phyloP scores from a whole-genome alignment of 2,329 filamentous ascomycete genomes.

The Colletotrichum sidae region DNA sequence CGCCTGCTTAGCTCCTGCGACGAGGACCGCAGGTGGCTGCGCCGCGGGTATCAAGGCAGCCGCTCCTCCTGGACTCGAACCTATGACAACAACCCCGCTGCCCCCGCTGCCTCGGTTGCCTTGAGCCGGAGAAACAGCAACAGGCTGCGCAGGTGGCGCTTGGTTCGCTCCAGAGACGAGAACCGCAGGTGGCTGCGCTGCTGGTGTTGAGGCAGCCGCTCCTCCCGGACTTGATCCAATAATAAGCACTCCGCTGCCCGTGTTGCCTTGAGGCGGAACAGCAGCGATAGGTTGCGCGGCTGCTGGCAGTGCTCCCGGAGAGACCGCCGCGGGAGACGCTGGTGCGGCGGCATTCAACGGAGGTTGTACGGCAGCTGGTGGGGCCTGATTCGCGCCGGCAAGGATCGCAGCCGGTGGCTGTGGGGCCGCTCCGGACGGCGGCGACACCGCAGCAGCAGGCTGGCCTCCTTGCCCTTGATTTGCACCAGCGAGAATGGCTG shows the following conservation, averaged over 20 bases:
- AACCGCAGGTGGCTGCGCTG: conserved; percentile 4
- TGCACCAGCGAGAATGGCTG: conserved; percentile 9
- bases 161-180: conserved; percentile 9
- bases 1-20: conserved; percentile 12
- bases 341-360: not conserved
- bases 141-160: not conserved
- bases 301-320: conserved; percentile 2
- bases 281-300: not conserved
- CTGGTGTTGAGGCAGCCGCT: not conserved
- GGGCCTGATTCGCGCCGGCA: conserved; percentile 13
- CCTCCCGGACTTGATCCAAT: conserved; percentile 26
- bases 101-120: conserved; percentile 15
- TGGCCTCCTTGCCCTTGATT: not conserved
- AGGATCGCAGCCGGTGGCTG: conserved; percentile 6
- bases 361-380: conserved; percentile 6
- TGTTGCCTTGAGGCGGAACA: conserved; percentile 5
- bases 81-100: conserved; percentile 9
- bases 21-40: conserved; percentile 6
- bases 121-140: not conserved
- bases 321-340: conserved; percentile 3
- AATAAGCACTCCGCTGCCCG: conserved; percentile 6
- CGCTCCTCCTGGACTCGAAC: conserved; percentile 23
- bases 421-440: conserved; percentile 4
- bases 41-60: not conserved
- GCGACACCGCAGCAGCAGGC: not conserved